Conservation (phyloP, 202 grass and related monocot genomes). For the Cymbopogon flexuosus region DNA sequence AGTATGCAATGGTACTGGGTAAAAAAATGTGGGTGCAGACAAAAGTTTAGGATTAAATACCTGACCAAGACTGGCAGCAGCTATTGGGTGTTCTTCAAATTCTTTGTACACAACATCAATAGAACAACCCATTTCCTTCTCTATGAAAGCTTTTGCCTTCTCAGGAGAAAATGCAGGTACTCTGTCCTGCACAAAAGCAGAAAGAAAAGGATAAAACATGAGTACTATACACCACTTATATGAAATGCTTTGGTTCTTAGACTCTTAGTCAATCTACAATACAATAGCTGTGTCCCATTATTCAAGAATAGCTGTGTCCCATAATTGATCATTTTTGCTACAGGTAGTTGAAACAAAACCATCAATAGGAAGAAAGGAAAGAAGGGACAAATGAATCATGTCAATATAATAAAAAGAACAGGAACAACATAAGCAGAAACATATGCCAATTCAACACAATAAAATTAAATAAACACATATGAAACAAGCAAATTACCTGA, state of each 20-base stretch:
- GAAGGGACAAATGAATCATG: neutral
- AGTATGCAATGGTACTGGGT: neutral
- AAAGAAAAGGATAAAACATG: neutral
- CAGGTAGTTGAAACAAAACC: neutral
- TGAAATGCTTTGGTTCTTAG: neutral
- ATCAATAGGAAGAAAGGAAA: conserved; percentile 7
- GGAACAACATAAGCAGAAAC: neutral
- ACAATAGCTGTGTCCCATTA: neutral
- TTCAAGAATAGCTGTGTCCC: neutral
- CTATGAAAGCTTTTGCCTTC: conserved; percentile 78
- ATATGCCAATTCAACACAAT: neutral
- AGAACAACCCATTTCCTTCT: conserved; percentile 77
- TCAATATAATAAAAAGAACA: neutral
- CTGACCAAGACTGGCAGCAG: conserved; percentile 97
- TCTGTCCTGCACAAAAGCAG: conserved; percentile 60
- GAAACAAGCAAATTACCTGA: conserved; percentile 53
- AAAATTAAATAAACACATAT: neutral
- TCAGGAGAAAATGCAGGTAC: conserved; percentile 97
- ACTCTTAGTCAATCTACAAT: neutral
- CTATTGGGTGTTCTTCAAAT: conserved; percentile 87
- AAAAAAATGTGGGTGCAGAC: conserved; percentile 4
- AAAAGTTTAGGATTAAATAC: conserved; percentile 44
- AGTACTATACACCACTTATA: neutral
- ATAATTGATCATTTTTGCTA: neutral
- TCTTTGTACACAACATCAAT: conserved; percentile 82